phyloP scores from a whole-genome alignment of 2,329 filamentous ascomycete genomes.

The Biscogniauxia marginata region DNA sequence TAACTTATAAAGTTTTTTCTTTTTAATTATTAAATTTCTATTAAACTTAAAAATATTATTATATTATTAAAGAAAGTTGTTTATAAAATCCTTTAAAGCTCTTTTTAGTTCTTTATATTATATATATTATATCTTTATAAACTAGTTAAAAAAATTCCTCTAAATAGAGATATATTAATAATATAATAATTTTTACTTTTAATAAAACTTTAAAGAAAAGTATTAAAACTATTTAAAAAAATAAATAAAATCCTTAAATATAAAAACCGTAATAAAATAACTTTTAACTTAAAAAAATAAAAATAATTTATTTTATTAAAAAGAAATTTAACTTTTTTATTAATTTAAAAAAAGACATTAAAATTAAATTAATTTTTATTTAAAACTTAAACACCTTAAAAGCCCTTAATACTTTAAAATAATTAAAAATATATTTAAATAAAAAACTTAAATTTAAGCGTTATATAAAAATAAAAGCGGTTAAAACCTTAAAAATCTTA shows the following conservation, averaged over 20 bases:
- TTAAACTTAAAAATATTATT: not conserved
- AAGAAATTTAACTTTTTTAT: not conserved
- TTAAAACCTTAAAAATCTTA: no score
- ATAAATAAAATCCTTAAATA: not conserved
- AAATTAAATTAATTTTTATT: not conserved
- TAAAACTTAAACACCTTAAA: not conserved
- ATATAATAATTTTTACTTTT: no score
- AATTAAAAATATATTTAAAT: not conserved
- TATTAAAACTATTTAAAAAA: not conserved
- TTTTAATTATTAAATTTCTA: not conserved
- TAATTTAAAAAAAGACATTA: not conserved
- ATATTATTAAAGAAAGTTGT: not conserved
- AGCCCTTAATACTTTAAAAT: not conserved
- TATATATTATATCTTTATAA: no score
- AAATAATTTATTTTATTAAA: not conserved
- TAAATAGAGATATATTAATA: no score
- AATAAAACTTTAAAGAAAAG: no score
- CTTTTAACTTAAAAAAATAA: no score
- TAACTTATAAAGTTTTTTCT: no score
- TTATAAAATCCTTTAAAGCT: no score
- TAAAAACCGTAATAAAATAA: not conserved
- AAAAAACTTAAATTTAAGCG: no score
- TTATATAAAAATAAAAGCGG: no score
- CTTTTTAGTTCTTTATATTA: no score
- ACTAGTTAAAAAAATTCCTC: no score